Evolutionary conservation across 495 filamentous ascomycete genomes (phyloP).

Genomic region (Trichoderma gamsii): DNA sequence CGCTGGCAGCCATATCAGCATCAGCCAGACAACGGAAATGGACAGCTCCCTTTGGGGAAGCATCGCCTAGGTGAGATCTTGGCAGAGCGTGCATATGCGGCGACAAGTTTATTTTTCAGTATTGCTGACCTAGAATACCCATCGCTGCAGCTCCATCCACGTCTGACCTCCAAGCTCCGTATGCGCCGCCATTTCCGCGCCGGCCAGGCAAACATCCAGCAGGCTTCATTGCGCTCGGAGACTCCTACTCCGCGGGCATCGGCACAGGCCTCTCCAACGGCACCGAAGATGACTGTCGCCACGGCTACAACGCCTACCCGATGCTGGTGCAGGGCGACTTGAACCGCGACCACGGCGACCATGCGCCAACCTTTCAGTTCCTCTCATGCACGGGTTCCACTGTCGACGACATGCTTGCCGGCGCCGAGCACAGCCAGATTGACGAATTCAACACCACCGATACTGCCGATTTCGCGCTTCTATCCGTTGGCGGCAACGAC

Average conservation of each 20-base stretch:
- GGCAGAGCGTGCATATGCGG: too few relatives aligned
- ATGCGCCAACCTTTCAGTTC: conserved; percentile 29
- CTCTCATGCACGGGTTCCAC: conserved; percentile 38
- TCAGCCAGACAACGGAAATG: background rate
- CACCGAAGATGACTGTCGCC: conserved; percentile 37
- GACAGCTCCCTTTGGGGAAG: background rate
- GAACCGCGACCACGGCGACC: background rate
- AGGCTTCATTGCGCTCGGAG: conserved; percentile 40
- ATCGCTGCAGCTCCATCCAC: background rate
- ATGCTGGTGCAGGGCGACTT: conserved; percentile 31
- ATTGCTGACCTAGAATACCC: background rate
- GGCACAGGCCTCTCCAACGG: conserved; percentile 33
- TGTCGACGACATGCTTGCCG: conserved; percentile 29
- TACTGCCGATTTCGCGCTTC: conserved; percentile 31
- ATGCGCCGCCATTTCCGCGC: conserved; percentile 4
- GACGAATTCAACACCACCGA: conserved; percentile 29
- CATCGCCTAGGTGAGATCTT: background rate
- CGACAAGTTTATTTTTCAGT: background rate
- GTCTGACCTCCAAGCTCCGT: background rate
- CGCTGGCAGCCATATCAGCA: background rate
- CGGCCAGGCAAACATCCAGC: conserved; percentile 12
- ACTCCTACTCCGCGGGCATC: conserved; percentile 46
- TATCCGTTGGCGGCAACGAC: conserved; percentile 46
- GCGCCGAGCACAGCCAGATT: conserved; percentile 30
- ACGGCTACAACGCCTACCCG: conserved; percentile 33